phyloP scores from a whole-genome alignment of 441 rosid species.

The Adansonia gregorii region DNA sequence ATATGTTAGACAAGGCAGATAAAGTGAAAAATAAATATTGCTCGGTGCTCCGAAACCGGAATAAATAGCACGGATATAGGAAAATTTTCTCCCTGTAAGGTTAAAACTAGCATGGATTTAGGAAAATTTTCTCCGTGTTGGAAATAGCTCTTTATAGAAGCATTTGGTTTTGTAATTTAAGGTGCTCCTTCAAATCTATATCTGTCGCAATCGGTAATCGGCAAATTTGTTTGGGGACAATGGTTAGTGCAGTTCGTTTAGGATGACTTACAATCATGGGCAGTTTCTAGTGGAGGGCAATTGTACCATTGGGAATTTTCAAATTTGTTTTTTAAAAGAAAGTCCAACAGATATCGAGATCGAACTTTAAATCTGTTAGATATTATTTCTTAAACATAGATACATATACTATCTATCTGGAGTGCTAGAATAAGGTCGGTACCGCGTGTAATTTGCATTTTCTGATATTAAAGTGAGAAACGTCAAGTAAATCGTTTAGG shows the following conservation, averaged over 20 bases:
- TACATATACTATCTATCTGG: no score
- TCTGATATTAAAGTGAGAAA: no score
- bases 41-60: background rate
- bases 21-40: background rate
- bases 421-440: no score
- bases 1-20: background rate
- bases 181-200: background rate
- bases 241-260: background rate
- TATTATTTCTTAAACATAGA: no score
- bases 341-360: no score
- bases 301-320: background rate
- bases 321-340: no score
- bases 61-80: background rate
- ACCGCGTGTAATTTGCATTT: background rate
- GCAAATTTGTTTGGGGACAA: background rate
- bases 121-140: slow-evolving; percentile 14
- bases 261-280: background rate
- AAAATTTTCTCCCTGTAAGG: slow-evolving; percentile 14
- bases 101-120: background rate
- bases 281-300: background rate
- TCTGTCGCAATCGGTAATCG: background rate
- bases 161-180: background rate
- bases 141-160: slow-evolving; percentile 6
- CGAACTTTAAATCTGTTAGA: no score
- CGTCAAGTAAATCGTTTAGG: no score